A percentile compares a stretch with the other conserved stretches of the same genome.
Evolutionary conservation across 164 flowering plant species (phyloP).

Genomic region (Stephania cephalantha): DNA sequence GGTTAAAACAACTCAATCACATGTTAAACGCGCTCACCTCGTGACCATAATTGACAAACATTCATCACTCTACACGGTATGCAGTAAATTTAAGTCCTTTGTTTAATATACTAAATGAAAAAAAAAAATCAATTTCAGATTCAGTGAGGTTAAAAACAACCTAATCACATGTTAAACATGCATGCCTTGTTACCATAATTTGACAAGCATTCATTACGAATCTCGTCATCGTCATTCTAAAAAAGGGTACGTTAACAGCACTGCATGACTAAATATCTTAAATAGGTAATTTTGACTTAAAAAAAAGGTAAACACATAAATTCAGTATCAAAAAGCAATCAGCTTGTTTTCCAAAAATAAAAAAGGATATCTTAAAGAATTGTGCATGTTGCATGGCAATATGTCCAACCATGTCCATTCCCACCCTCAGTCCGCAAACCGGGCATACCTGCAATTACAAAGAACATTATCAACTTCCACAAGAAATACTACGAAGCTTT

Average conservation of each 20-base stretch:
- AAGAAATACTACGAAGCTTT: not conserved
- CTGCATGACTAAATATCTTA: not conserved
- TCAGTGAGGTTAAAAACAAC: not conserved
- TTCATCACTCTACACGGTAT: no score
- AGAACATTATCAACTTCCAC: not conserved
- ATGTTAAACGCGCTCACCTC: no score
- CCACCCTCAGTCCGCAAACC: slow-evolving; percentile 71
- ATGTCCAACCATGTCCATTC: slow-evolving; percentile 72
- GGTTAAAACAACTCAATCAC: no score
- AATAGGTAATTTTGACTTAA: not conserved
- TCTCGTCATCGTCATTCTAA: no score
- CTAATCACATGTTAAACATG: not conserved
- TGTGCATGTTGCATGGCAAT: slow-evolving; percentile 65
- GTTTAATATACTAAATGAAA: no score
- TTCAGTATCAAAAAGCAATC: not conserved
- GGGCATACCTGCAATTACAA: slow-evolving; percentile 64
- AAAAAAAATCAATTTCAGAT: not conserved
- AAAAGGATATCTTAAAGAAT: slow-evolving; percentile 79
- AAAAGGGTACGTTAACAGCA: no score
- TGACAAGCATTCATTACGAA: not conserved
- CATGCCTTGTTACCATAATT: not conserved
- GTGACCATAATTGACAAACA: no score
- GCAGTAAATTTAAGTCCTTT: no score
- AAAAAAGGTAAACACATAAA: not conserved
- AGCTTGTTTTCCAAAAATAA: not conserved